Evolutionary conservation across 306 rosid genomes (phyloP).

Genomic region (Sophora flavescens): DNA sequence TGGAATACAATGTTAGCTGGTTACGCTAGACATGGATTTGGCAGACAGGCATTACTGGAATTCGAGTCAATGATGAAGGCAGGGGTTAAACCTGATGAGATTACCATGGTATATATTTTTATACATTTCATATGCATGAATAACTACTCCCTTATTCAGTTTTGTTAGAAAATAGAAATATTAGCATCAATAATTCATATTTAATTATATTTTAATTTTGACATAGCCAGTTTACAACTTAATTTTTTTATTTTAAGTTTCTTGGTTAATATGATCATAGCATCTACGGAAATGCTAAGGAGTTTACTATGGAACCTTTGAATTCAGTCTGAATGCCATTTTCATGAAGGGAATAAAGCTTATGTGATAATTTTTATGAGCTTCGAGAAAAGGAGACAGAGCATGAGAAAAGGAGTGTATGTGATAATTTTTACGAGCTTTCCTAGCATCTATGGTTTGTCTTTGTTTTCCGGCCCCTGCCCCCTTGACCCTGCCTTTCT

Average conservation of each 20-base stretch:
- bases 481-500: background rate
- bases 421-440: background rate
- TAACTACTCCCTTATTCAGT: background rate
- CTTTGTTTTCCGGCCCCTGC: background rate
- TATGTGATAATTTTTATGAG: too few species aligned
- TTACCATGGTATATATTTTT: slow-evolving; percentile 67
- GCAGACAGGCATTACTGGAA: slow-evolving; percentile 64
- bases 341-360: background rate
- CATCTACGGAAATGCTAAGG: slow-evolving; percentile 2
- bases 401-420: background rate
- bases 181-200: background rate
- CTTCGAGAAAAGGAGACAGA: too few species aligned
- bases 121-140: background rate
- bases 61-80: slow-evolving; percentile 70
- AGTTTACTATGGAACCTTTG: background rate
- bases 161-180: background rate
- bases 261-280: slow-evolving; percentile 17
- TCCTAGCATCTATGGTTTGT: background rate
- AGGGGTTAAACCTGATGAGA: slow-evolving; percentile 70
- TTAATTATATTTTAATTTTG: background rate
- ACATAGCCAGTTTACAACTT: slow-evolving; percentile 8
- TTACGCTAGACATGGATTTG: slow-evolving; percentile 90
- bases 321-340: background rate
- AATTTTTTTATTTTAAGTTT: slow-evolving; percentile 3
- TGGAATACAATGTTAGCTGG: slow-evolving; percentile 87